Conservation (phyloP, 805 yeast genomes). For the Saccharomyces paradoxus region DNA sequence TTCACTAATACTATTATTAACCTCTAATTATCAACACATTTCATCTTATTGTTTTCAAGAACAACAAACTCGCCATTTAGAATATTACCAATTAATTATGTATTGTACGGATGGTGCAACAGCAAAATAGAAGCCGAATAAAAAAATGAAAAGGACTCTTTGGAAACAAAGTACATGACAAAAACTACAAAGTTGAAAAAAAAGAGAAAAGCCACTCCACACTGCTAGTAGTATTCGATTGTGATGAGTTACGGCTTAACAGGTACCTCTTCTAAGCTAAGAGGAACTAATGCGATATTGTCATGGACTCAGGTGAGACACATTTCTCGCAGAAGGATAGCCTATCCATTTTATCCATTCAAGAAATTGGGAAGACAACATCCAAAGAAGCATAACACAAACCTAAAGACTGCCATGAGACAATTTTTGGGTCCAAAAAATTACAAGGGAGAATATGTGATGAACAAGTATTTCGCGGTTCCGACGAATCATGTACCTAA, state of each 20-base stretch:
- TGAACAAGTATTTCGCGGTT: slow-evolving; percentile 66
- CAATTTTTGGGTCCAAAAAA: slow-evolving; percentile 78
- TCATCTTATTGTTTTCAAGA: neutral
- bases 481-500: slow-evolving; percentile 64
- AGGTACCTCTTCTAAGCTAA: neutral
- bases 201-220: neutral
- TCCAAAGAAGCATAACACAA: slow-evolving; percentile 40
- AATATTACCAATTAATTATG: neutral
- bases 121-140: neutral
- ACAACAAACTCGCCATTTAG: neutral
- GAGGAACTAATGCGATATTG: neutral
- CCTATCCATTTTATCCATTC: slow-evolving; percentile 46
- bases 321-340: slow-evolving; percentile 44
- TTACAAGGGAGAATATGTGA: slow-evolving; percentile 69
- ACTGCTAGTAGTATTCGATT: neutral
- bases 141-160: neutral
- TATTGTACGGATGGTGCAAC: neutral
- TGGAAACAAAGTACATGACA: neutral
- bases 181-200: neutral
- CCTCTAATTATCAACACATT: too few species aligned
- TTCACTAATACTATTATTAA: too few species aligned
- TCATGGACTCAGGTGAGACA: slow-evolving; percentile 32
- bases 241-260: neutral
- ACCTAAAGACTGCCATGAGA: slow-evolving; percentile 55
- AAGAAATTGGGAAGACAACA: slow-evolving; percentile 35